Conservation (phyloP, 306 rosid species). For the Sophora flavescens region DNA sequence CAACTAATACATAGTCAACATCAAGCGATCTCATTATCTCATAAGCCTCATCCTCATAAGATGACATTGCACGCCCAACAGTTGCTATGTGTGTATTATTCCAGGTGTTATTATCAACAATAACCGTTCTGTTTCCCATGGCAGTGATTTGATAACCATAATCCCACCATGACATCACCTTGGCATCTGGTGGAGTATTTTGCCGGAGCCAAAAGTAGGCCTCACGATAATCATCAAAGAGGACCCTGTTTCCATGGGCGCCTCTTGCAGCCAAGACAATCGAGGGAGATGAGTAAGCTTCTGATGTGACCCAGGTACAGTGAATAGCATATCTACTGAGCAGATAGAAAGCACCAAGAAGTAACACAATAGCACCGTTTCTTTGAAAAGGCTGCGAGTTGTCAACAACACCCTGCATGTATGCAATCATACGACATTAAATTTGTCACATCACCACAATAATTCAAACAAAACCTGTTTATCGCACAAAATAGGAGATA, state of each 20-base stretch:
- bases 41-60: conserved; percentile 96
- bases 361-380: conserved; percentile 84
- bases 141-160: conserved; percentile 99
- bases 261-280: conserved; percentile 99
- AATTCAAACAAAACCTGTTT: conserved; percentile 16
- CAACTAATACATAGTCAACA: conserved; percentile 95
- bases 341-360: conserved; percentile 94
- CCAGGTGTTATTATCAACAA: conserved; percentile 99
- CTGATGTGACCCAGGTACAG: conserved; percentile 99
- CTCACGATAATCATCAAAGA: conserved; percentile 98
- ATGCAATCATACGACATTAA: conserved; percentile 31
- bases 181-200: conserved; percentile 95
- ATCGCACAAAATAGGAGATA: background rate
- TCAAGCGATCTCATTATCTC: conserved; percentile 95
- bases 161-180: conserved; percentile 99
- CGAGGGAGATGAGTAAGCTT: conserved; percentile 99
- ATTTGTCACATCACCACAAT: conserved; percentile 35
- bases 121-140: conserved; percentile 99
- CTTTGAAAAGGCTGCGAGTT: conserved; percentile 95
- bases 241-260: conserved; percentile 94
- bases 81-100: conserved; percentile 99
- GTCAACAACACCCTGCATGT: conserved; percentile 80
- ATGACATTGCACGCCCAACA: conserved; percentile 99
- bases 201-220: conserved; percentile 99
- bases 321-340: conserved; percentile 92